Percentiles rank a stretch among this genome's conserved stretches.
These are phyloP conservation scores for Pichia thaimueangensis DNA, from an alignment of 805 yeast genomes.

Conservation along the genomic window DNA sequence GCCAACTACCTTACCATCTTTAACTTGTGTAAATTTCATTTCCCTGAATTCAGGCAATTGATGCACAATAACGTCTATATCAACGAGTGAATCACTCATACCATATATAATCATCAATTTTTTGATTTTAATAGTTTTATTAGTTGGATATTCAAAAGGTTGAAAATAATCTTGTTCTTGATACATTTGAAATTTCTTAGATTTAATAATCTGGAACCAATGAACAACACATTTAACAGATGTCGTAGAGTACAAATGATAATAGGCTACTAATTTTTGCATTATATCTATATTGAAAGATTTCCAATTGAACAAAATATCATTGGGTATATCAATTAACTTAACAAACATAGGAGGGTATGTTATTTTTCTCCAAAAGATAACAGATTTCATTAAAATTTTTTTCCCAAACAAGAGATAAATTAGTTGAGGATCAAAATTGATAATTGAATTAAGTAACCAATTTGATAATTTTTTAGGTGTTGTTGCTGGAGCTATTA, in stretches of 20 bases:
- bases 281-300: slow-evolving; percentile 60
- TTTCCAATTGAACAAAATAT: slow-evolving; percentile 72
- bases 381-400: slow-evolving; percentile 54
- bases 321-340: slow-evolving; percentile 65
- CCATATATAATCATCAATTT: slow-evolving; percentile 83
- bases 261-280: slow-evolving; percentile 75
- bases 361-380: slow-evolving; percentile 70
- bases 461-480: slow-evolving; percentile 80
- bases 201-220: slow-evolving; percentile 86
- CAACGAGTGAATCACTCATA: slow-evolving; percentile 74
- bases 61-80: slow-evolving; percentile 63
- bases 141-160: slow-evolving; percentile 33
- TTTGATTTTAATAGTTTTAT: slow-evolving; percentile 45
- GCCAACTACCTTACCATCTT: slow-evolving; percentile 9
- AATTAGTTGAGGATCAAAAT: slow-evolving; percentile 70
- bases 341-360: slow-evolving; percentile 70
- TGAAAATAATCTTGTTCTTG: slow-evolving; percentile 64
- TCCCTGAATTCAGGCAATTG: slow-evolving; percentile 33
- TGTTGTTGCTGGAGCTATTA: slow-evolving; percentile 86
- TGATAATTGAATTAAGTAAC: slow-evolving; percentile 67
- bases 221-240: slow-evolving; percentile 91
- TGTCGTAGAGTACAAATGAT: slow-evolving; percentile 86
- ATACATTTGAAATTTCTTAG: slow-evolving; percentile 80
- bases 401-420: slow-evolving; percentile 69
- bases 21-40: slow-evolving; percentile 8